Conservation (phyloP, 495 filamentous ascomycete genomes). For the Lasiosphaeria ovina region DNA sequence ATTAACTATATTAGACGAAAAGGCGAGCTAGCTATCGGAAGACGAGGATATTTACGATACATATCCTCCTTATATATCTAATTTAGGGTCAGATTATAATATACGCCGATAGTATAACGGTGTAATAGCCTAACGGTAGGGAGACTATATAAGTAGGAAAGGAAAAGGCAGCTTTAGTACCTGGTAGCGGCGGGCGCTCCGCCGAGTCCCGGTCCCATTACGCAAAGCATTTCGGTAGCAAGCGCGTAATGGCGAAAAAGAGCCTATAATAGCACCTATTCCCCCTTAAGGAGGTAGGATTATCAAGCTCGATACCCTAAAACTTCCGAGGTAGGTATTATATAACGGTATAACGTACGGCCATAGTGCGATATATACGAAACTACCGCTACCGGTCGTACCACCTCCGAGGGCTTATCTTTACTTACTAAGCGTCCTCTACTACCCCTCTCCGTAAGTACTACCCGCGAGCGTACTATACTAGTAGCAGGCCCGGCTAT, state of each 20-base stretch:
- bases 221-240: slow-evolving; percentile 5
- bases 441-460: background rate
- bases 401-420: background rate
- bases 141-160: slow-evolving; percentile 5
- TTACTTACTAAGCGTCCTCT: slow-evolving; percentile 4
- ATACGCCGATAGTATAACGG: background rate
- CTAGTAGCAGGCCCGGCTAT: slow-evolving; percentile 7
- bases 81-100: slow-evolving; percentile 4
- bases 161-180: slow-evolving; percentile 4
- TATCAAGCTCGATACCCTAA: slow-evolving; percentile 3
- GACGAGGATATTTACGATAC: background rate
- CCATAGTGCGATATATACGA: slow-evolving; percentile 6
- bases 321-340: slow-evolving; percentile 6
- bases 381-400: slow-evolving; percentile 8
- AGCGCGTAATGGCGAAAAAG: background rate
- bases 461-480: background rate
- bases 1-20: background rate
- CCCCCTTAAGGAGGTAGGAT: background rate
- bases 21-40: background rate
- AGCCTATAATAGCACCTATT: background rate
- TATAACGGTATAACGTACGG: slow-evolving; percentile 12
- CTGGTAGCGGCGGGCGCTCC: slow-evolving; percentile 11
- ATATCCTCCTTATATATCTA: slow-evolving; percentile 10
- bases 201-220: slow-evolving; percentile 6
- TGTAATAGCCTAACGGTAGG: slow-evolving; percentile 3